Percentiles rank a stretch among this genome's conserved stretches.
phyloP scores from a whole-genome alignment of 139 green algal species.

The Closterium sp. region DNA sequence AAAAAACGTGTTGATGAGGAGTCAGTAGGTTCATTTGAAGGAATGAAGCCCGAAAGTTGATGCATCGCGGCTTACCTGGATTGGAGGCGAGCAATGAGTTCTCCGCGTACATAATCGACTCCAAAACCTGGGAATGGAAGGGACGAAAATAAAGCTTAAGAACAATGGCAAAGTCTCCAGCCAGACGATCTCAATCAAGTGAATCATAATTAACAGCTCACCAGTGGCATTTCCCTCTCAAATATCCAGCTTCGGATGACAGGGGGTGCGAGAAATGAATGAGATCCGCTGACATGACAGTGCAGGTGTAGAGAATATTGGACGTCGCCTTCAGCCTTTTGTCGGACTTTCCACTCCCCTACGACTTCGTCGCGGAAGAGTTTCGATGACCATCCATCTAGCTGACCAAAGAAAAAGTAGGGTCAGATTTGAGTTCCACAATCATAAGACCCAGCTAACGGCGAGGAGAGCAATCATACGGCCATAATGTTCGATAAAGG shows the following conservation, averaged over 20 bases:
- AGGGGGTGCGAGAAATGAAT: slow-evolving; percentile 75
- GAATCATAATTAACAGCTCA: slow-evolving; percentile 44
- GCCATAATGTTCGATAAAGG: too few relatives aligned
- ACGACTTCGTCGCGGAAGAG: background rate
- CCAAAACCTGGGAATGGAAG: background rate
- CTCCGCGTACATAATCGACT: background rate
- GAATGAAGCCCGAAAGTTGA: background rate
- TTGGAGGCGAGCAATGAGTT: background rate
- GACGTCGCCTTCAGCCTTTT: background rate
- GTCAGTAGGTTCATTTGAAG: too few relatives aligned
- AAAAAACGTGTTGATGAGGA: too few relatives aligned
- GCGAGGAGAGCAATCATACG: too few relatives aligned
- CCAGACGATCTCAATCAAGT: too few relatives aligned
- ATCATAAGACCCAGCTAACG: too few relatives aligned
- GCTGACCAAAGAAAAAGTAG: background rate
- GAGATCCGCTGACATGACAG: slow-evolving; percentile 84
- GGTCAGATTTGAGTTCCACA: background rate
- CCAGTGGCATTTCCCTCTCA: slow-evolving; percentile 82
- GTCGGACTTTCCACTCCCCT: background rate
- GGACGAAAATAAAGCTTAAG: background rate
- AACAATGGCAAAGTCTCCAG: too few relatives aligned
- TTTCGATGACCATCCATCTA: background rate
- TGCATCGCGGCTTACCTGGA: background rate
- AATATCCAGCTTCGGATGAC: slow-evolving; percentile 86
- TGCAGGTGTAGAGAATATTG: slow-evolving; percentile 71